These are phyloP conservation scores for Hypomontagnella submonticulosa DNA, from an alignment of 495 filamentous ascomycete genomes.

Conservation along the genomic window DNA sequence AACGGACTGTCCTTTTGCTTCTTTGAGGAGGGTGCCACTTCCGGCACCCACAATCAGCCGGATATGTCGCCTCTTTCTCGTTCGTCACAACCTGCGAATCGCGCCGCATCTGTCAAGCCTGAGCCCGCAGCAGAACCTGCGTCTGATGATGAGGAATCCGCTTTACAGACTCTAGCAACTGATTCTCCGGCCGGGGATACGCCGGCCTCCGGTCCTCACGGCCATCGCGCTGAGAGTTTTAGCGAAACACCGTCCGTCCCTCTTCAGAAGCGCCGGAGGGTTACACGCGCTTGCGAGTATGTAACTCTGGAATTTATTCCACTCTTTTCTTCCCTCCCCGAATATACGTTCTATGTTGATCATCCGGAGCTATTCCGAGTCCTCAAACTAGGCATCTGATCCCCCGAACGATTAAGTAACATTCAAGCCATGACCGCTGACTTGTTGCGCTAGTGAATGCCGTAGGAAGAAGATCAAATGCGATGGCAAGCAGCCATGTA, in stretches of 20 bases:
- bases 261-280: slow-evolving; percentile 86
- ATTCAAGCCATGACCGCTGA: slow-evolving; percentile 17
- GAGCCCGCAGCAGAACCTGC: slow-evolving; percentile 32
- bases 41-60: slow-evolving; percentile 30
- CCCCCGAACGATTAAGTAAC: background rate
- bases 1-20: slow-evolving; percentile 26
- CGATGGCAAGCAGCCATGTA: slow-evolving; percentile 97
- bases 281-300: slow-evolving; percentile 87
- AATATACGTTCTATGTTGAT: background rate
- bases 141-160: slow-evolving; percentile 38
- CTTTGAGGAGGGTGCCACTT: slow-evolving; percentile 24
- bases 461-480: slow-evolving; percentile 98
- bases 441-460: slow-evolving; percentile 68
- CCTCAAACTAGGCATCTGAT: background rate
- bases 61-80: slow-evolving; percentile 48
- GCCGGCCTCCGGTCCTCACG: slow-evolving; percentile 32
- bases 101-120: slow-evolving; percentile 36
- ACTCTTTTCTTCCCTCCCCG: slow-evolving; percentile 6
- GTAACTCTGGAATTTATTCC: slow-evolving; percentile 17
- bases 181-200: slow-evolving; percentile 35
- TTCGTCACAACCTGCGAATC: slow-evolving; percentile 45
- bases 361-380: background rate
- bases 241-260: slow-evolving; percentile 59
- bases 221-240: slow-evolving; percentile 39
- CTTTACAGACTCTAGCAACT: slow-evolving; percentile 28